Conservation (phyloP, 2,329 filamentous ascomycete species). For the Monosporascus ibericus region DNA sequence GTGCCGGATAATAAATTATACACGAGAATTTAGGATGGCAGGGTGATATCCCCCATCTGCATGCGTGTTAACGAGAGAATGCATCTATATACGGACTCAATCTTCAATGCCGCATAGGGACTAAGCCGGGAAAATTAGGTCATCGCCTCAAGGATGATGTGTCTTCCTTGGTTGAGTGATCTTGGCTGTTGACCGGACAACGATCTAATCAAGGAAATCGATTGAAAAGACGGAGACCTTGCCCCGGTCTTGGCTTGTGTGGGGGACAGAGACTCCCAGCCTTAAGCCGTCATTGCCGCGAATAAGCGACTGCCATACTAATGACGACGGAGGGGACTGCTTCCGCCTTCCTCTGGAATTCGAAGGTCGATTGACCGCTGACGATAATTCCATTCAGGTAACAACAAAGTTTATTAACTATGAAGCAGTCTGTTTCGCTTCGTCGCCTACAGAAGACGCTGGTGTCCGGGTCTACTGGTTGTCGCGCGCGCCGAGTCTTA, state of each 20-base stretch:
- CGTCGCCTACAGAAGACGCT: conserved; percentile 15
- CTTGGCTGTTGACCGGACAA: conserved; percentile 34
- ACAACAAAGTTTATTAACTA: conserved; percentile 5
- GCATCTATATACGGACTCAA: conserved; percentile 19
- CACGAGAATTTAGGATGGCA: too few relatives aligned
- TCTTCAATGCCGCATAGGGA: conserved; percentile 7
- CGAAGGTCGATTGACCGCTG: conserved; percentile 3
- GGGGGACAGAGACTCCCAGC: background rate
- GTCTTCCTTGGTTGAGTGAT: background rate
- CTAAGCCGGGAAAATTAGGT: background rate
- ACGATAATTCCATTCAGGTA: conserved; percentile 10
- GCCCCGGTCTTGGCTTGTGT: background rate
- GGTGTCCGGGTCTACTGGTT: conserved; percentile 8
- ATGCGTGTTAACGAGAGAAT: background rate
- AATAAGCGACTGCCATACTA: conserved; percentile 18
- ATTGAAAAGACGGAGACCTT: too few relatives aligned
- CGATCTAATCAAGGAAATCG: conserved; percentile 26
- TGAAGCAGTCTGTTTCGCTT: conserved; percentile 18
- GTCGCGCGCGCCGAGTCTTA: conserved; percentile 1
- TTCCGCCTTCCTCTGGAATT: conserved; percentile 4
- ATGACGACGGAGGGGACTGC: conserved; percentile 13
- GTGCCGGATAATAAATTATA: too few relatives aligned
- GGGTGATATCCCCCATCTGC: background rate
- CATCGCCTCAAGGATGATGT: background rate
- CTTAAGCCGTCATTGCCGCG: conserved; percentile 18